phyloP scores from a whole-genome alignment of 2,329 filamentous ascomycete species.

The Coniochaeta ligniaria region DNA sequence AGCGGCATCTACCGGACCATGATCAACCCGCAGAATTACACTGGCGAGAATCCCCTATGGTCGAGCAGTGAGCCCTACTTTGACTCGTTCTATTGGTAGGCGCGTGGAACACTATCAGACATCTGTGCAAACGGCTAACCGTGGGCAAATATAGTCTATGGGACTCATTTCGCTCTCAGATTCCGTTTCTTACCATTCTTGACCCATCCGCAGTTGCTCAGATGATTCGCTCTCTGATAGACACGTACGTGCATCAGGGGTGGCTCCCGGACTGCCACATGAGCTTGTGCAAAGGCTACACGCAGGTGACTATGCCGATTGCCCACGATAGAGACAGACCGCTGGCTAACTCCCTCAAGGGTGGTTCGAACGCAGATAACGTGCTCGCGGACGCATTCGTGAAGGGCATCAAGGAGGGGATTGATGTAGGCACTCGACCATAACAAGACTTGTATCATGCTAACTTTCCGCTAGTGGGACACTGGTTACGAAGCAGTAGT shows the following conservation, averaged over 20 bases:
- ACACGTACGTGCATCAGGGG: slow-evolving; percentile 63
- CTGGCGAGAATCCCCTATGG: slow-evolving; percentile 66
- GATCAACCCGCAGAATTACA: slow-evolving; percentile 68
- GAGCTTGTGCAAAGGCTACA: slow-evolving; percentile 67
- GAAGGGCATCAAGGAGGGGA: slow-evolving; percentile 53
- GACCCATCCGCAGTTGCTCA: slow-evolving; percentile 57
- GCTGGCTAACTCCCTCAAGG: slow-evolving; percentile 31
- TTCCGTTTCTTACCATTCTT: slow-evolving; percentile 61
- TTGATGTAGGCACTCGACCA: slow-evolving; percentile 31
- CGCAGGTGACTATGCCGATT: slow-evolving; percentile 37
- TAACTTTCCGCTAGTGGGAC: slow-evolving; percentile 42
- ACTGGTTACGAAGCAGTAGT: slow-evolving; percentile 63
- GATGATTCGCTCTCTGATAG: slow-evolving; percentile 65
- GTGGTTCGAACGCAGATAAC: slow-evolving; percentile 67
- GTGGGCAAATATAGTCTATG: slow-evolving; percentile 54
- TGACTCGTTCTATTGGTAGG: slow-evolving; percentile 69
- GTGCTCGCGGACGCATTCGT: slow-evolving; percentile 61
- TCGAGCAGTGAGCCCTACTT: slow-evolving; percentile 61
- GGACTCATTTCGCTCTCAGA: slow-evolving; percentile 63
- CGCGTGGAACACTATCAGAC: too few relatives aligned
- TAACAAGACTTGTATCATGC: neutral
- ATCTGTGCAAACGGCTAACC: neutral
- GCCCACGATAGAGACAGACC: slow-evolving; percentile 4
- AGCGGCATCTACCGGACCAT: slow-evolving; percentile 66
- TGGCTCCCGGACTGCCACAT: slow-evolving; percentile 71